These are phyloP conservation scores for Starmera dryadoides DNA, from an alignment of 805 yeast genomes.

Conservation along the genomic window DNA sequence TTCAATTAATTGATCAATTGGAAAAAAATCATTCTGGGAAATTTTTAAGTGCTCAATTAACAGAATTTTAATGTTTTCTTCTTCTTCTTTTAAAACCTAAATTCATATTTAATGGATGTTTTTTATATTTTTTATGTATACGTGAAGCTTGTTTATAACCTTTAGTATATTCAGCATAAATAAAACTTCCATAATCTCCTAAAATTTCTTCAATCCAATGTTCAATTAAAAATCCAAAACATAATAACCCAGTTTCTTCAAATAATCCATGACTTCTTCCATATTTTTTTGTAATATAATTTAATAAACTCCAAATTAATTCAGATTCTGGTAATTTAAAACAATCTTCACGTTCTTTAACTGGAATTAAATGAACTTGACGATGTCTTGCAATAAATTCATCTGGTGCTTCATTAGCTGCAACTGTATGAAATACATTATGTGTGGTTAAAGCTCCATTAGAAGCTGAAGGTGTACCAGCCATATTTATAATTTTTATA, in stretches of 20 bases:
- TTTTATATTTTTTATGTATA: too few relatives aligned
- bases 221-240: slow-evolving; percentile 29
- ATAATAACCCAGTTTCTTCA: slow-evolving; percentile 30
- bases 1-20: slow-evolving; percentile 9
- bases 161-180: slow-evolving; percentile 1
- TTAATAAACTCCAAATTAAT: slow-evolving; percentile 26
- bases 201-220: slow-evolving; percentile 26
- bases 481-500: too few relatives aligned
- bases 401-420: slow-evolving; percentile 5
- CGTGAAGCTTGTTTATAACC: too few relatives aligned
- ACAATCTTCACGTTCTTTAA: slow-evolving; percentile 6
- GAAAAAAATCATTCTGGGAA: slow-evolving; percentile 11
- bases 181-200: neutral
- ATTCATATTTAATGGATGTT: too few relatives aligned
- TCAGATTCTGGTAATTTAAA: slow-evolving; percentile 18
- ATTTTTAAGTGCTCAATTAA: slow-evolving; percentile 13
- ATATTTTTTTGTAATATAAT: slow-evolving; percentile 19
- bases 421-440: neutral
- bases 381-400: slow-evolving; percentile 4
- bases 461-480: too few relatives aligned
- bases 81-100: too few relatives aligned
- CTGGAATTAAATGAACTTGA: slow-evolving; percentile 11
- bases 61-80: slow-evolving; percentile 5
- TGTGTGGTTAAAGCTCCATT: too few relatives aligned
- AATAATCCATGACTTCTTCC: slow-evolving; percentile 20